A percentile compares a stretch with the other conserved stretches of the same genome.
Evolutionary conservation across 2,329 filamentous ascomycete genomes (phyloP).

Genomic region (Sodiomyces alkalinus): DNA sequence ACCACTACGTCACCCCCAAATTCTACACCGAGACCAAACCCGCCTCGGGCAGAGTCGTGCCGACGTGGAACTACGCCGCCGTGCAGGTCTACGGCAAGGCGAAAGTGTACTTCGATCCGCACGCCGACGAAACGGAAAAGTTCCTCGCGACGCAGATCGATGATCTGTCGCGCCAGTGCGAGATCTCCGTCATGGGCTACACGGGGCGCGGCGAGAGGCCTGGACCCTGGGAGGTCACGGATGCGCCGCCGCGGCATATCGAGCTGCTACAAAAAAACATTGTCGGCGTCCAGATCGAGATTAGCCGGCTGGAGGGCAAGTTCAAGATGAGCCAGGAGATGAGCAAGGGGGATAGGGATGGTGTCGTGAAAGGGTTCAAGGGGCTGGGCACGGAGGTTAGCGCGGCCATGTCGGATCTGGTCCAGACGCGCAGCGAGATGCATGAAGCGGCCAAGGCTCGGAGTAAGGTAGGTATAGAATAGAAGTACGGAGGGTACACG

Average conservation of each 20-base stretch:
- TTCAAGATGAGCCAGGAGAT: constrained; percentile 55
- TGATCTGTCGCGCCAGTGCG: constrained; percentile 34
- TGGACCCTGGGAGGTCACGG: constrained; percentile 37
- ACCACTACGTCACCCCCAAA: constrained; percentile 54
- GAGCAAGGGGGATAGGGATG: too few relatives aligned
- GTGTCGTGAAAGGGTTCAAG: too few relatives aligned
- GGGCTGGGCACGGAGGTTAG: too few relatives aligned
- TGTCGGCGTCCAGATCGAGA: constrained; percentile 43
- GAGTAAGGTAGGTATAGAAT: too few relatives aligned
- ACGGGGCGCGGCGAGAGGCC: constrained; percentile 18
- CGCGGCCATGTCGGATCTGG: too few relatives aligned
- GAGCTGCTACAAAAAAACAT: constrained; percentile 42
- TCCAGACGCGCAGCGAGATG: too few relatives aligned
- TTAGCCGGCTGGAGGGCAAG: constrained; percentile 41
- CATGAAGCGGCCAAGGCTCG: too few relatives aligned
- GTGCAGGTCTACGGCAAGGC: constrained; percentile 47
- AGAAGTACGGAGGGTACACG: too few relatives aligned
- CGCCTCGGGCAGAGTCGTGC: constrained; percentile 47
- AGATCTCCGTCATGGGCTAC: constrained; percentile 42
- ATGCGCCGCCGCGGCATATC: constrained; percentile 41
- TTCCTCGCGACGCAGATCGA: constrained; percentile 37
- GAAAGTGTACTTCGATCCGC: constrained; percentile 34
- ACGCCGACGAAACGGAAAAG: constrained; percentile 22
- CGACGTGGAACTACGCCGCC: constrained; percentile 56
- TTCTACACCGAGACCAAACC: constrained; percentile 55